Evolutionary conservation across 257 asterid genomes (phyloP).

Genomic region (Cruciata laevipes): DNA sequence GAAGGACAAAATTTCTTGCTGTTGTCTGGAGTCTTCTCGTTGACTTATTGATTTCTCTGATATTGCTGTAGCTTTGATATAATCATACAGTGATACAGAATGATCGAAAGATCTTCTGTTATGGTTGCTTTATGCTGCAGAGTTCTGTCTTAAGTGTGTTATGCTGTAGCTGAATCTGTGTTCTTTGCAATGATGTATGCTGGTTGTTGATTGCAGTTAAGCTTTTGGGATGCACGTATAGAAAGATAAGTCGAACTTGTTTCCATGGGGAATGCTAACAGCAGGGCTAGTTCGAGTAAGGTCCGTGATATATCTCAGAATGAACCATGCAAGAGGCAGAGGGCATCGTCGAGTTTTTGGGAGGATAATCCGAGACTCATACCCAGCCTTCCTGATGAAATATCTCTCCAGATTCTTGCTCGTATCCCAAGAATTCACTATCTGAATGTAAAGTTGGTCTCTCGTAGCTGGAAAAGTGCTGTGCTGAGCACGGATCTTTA

Average conservation of each 20-base stretch:
- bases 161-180: background rate
- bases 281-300: constrained; percentile 31
- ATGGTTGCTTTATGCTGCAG: background rate
- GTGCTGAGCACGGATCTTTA: constrained; percentile 54
- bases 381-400: constrained; percentile 80
- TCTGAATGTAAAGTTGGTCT: constrained; percentile 53
- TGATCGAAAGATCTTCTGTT: background rate
- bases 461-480: constrained; percentile 68
- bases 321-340: constrained; percentile 66
- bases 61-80: background rate
- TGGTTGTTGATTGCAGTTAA: constrained; percentile 7
- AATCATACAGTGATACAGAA: too few relatives aligned
- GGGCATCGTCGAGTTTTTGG: constrained; percentile 54
- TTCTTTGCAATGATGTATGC: background rate
- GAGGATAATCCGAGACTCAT: constrained; percentile 55
- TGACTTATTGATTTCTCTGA: background rate
- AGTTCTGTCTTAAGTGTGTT: background rate
- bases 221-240: constrained; percentile 7
- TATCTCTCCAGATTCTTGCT: constrained; percentile 76
- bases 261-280: constrained; percentile 59
- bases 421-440: constrained; percentile 56
- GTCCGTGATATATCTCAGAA: constrained; percentile 33
- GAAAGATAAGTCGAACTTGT: constrained; percentile 5
- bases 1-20: background rate
- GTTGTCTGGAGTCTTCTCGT: background rate